Evolutionary conservation across 2,329 filamentous ascomycete genomes (phyloP), one percentile per base, ranked within the genome.

Genomic region (Pseudocercospora musae): DNA sequence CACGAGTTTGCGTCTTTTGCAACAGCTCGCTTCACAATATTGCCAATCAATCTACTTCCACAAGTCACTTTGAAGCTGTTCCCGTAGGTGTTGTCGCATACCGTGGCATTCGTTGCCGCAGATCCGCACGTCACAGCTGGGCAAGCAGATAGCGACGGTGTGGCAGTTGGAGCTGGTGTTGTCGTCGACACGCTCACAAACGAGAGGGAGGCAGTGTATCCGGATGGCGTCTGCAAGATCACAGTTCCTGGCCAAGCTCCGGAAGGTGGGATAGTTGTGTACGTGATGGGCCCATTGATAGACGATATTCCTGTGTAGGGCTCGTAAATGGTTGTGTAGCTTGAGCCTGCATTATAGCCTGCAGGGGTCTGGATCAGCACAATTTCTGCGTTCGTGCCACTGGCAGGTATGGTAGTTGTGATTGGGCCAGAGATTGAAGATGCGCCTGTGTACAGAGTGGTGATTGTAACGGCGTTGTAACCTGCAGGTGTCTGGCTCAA

Each of bases 61-160:
- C 63, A 65, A 2, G 60, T 60, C 9, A 62, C 60, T 33, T 65
- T 60, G 54, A 58, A 62, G 11, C 42, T 48, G 40, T 62, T 65
- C 25, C 63, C 63, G 44, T 62, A 65, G 6, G 57, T 49, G 57
- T 57, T 62, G 23, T 60, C 58, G 48, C 63, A 65, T 4, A 48
- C n/a, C 1, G 60, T 62, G 4, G 60, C 21, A 29, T 62, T 62
- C 10, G 52, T 60, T 8, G 63, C 58, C 3, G 23, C 18, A 5
- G 37, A 29, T 10, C 54, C 60, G 31, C 63, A 65, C 3, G 53
- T 58, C 6, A 59, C 23, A 7, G 53, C 21, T n/a, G 53, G 53
- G 29, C 63, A 65, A 13, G 62, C 53, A 33, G 58, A 23, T 4
- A 60, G 25, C 7, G 52, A 60, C 9, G 58, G 18, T 10, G 58